Evolutionary conservation across 441 rosid genomes (phyloP).

Genomic region (Adansonia madagascariensis): DNA sequence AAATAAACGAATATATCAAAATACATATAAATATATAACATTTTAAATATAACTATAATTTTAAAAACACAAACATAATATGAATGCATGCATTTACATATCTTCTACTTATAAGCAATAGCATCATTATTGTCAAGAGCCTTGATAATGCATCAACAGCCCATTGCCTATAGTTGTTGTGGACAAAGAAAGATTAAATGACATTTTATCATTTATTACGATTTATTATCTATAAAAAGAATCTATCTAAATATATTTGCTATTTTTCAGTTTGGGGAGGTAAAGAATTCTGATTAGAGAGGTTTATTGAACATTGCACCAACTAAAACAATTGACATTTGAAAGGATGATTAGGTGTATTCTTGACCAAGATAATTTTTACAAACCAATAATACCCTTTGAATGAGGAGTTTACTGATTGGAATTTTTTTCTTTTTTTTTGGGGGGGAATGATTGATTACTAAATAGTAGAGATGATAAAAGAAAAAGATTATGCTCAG

Average conservation of each 20-base stretch:
- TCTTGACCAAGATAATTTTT: background rate
- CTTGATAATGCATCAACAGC: constrained; percentile 30
- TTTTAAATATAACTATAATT: no score
- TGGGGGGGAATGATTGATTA: no score
- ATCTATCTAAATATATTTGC: background rate
- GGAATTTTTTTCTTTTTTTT: background rate
- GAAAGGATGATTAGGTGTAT: constrained; percentile 28
- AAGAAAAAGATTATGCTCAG: background rate
- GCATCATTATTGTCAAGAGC: constrained; percentile 21
- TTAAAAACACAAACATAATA: no score
- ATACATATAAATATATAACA: no score
- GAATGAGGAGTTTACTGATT: background rate
- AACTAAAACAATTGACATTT: constrained; percentile 38
- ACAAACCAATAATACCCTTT: background rate
- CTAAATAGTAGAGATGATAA: background rate
- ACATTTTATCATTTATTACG: background rate
- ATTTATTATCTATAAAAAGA: background rate
- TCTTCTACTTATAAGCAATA: background rate
- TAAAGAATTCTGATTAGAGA: background rate
- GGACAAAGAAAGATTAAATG: constrained; percentile 35
- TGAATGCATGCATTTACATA: no score
- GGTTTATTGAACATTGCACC: constrained; percentile 29
- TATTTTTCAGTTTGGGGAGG: background rate
- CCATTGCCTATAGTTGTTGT: constrained; percentile 33
- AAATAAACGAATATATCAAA: background rate